phyloP scores from a whole-genome alignment of 1,284 basidiomycete genomes.

The Flammula alnicola region DNA sequence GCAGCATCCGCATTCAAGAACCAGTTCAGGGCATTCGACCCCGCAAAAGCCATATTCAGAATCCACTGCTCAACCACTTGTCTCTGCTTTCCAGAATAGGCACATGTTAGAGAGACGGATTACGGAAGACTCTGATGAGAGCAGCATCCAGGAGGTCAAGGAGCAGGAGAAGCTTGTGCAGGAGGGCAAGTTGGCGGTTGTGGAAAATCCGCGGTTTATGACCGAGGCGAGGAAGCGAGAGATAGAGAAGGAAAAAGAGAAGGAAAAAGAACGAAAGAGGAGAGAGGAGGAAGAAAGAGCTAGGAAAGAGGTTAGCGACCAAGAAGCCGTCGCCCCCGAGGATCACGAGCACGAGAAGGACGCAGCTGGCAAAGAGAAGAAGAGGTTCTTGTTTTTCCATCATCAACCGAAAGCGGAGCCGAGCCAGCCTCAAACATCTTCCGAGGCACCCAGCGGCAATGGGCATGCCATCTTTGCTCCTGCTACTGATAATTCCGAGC shows the following conservation, averaged over 20 bases:
- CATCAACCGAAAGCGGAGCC: slow-evolving; percentile 2
- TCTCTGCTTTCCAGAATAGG: slow-evolving; percentile 14
- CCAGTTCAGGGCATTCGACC: slow-evolving; percentile 10
- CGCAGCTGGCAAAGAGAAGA: slow-evolving; percentile 21
- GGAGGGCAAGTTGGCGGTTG: slow-evolving; percentile 45
- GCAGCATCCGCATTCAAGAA: background rate
- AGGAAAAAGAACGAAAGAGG: slow-evolving; percentile 10
- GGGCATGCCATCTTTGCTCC: background rate
- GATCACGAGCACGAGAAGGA: slow-evolving; percentile 3
- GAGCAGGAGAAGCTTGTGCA: slow-evolving; percentile 25
- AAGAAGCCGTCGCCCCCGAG: background rate
- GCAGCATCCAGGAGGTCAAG: slow-evolving; percentile 16
- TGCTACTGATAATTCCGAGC: background rate
- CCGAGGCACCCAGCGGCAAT: no score
- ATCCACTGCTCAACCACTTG: background rate
- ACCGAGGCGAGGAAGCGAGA: slow-evolving; percentile 23
- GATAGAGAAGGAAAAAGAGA: slow-evolving; percentile 23
- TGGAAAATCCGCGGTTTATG: slow-evolving; percentile 64
- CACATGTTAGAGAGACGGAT: slow-evolving; percentile 45
- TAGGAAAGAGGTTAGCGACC: slow-evolving; percentile 9
- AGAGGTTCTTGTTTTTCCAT: slow-evolving; percentile 23
- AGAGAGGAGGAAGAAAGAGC: slow-evolving; percentile 14
- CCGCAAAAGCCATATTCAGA: slow-evolving; percentile 7
- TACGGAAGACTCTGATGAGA: slow-evolving; percentile 43
- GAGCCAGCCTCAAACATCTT: background rate